Conservation (phyloP, 331 rosid genomes). For the Dryas integrifolia region DNA sequence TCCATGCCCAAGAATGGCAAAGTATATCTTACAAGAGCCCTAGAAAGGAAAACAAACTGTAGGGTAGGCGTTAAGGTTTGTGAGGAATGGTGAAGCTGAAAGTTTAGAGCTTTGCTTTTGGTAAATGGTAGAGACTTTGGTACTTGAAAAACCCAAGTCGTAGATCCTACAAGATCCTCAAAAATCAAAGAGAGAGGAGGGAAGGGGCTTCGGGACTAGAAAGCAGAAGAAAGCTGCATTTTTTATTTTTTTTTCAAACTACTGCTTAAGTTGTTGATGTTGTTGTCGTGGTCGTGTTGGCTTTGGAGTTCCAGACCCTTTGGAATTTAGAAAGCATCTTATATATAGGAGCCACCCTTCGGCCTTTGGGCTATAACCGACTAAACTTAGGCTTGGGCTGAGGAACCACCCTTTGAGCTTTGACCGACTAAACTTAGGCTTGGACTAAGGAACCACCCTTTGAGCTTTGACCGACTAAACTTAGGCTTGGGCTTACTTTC, state of each 20-base stretch:
- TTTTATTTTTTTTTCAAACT: neutral
- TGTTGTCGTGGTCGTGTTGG: neutral
- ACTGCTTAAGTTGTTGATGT: neutral
- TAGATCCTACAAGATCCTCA: neutral
- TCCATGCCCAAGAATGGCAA: constrained; percentile 25
- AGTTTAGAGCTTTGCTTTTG: neutral
- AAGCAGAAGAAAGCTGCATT: neutral
- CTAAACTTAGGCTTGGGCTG: neutral
- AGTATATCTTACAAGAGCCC: neutral
- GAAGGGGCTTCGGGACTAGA: neutral
- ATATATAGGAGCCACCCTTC: neutral
- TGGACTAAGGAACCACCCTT: neutral
- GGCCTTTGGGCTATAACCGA: neutral
- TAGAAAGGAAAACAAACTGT: neutral
- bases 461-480: neutral
- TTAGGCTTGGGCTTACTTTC: neutral
- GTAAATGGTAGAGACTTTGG: neutral
- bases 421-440: neutral
- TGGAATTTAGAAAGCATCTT: neutral
- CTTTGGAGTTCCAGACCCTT: neutral
- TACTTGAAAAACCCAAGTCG: neutral
- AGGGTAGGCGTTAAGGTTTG: constrained; percentile 4
- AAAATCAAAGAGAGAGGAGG: neutral
- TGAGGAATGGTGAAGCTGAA: neutral
- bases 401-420: neutral